phyloP scores from a whole-genome alignment of 768 basidiomycete genomes.

The Calocybe cyanea region DNA sequence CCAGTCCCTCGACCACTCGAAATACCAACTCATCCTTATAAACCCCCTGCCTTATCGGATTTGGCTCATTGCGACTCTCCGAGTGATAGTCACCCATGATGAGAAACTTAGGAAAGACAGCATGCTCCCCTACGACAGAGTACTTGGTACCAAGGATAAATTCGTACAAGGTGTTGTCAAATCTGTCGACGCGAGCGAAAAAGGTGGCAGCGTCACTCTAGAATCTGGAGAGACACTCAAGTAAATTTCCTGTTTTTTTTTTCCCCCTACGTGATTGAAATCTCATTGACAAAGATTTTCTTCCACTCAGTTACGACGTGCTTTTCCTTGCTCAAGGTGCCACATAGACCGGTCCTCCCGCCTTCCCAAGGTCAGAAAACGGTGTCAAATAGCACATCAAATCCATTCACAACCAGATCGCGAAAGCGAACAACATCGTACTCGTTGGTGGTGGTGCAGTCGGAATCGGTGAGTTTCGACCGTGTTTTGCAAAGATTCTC shows the following conservation, averaged over 20 bases:
- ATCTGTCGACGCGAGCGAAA: slow-evolving; percentile 25
- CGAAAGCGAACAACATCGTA: slow-evolving; percentile 39
- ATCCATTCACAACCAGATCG: slow-evolving; percentile 29
- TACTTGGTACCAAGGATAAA: slow-evolving; percentile 44
- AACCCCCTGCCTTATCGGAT: slow-evolving; percentile 48
- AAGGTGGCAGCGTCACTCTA: slow-evolving; percentile 43
- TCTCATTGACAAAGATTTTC: neutral
- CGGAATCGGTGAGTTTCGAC: slow-evolving; percentile 40
- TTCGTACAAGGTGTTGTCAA: slow-evolving; percentile 40
- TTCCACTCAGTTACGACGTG: slow-evolving; percentile 45
- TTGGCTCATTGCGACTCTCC: slow-evolving; percentile 46
- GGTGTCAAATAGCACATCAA: slow-evolving; percentile 25
- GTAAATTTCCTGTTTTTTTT: slow-evolving; percentile 6
- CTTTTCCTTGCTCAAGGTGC: slow-evolving; percentile 62
- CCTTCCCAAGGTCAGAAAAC: slow-evolving; percentile 36
- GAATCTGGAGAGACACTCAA: slow-evolving; percentile 46
- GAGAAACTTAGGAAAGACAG: slow-evolving; percentile 40
- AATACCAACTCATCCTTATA: slow-evolving; percentile 53
- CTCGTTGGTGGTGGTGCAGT: slow-evolving; percentile 59
- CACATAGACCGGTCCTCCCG: slow-evolving; percentile 46
- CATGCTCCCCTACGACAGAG: slow-evolving; percentile 50
- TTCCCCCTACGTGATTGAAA: neutral
- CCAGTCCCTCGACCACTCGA: slow-evolving; percentile 41
- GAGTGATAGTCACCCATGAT: slow-evolving; percentile 46
- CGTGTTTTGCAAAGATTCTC: neutral